Evolutionary conservation across 1,284 basidiomycete genomes (phyloP).

Genomic region (Clitocybe nebularis): DNA sequence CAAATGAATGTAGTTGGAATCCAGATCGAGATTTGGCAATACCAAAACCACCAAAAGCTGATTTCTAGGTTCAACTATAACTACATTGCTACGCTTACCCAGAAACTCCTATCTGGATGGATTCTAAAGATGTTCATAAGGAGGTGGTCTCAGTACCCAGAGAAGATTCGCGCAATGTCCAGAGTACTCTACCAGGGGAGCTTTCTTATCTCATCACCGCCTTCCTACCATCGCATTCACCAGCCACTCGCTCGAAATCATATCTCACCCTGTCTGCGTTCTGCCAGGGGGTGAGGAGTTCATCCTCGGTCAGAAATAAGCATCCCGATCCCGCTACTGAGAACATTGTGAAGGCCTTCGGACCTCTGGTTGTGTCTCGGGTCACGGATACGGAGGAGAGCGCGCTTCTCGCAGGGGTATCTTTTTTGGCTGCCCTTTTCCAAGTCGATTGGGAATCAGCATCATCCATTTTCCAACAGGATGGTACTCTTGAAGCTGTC

Average conservation of each 20-base stretch:
- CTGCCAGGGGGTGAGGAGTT: slow-evolving; percentile 52
- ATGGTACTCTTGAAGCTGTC: slow-evolving; percentile 58
- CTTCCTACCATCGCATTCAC: slow-evolving; percentile 48
- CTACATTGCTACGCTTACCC: too few relatives aligned
- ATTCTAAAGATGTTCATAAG: slow-evolving; percentile 1
- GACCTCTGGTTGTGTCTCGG: slow-evolving; percentile 39
- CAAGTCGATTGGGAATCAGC: slow-evolving; percentile 71
- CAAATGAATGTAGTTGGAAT: too few relatives aligned
- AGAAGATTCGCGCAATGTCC: too few relatives aligned
- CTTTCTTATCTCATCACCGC: slow-evolving; percentile 48
- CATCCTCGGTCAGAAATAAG: slow-evolving; percentile 28
- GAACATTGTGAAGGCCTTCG: slow-evolving; percentile 44
- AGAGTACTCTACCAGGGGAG: slow-evolving; percentile 49
- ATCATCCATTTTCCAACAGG: slow-evolving; percentile 55
- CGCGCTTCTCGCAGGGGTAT: slow-evolving; percentile 47
- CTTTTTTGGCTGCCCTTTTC: slow-evolving; percentile 69
- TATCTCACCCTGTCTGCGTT: slow-evolving; percentile 63
- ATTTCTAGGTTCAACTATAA: too few relatives aligned
- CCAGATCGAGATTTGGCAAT: background rate
- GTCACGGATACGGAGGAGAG: slow-evolving; percentile 54
- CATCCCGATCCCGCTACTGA: slow-evolving; percentile 45
- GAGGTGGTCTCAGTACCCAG: too few relatives aligned
- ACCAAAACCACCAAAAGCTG: too few relatives aligned
- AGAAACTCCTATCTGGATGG: too few relatives aligned
- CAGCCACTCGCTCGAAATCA: slow-evolving; percentile 53